Conservation (phyloP, 2,329 filamentous ascomycete species). For the Xylariaceae sp. region DNA sequence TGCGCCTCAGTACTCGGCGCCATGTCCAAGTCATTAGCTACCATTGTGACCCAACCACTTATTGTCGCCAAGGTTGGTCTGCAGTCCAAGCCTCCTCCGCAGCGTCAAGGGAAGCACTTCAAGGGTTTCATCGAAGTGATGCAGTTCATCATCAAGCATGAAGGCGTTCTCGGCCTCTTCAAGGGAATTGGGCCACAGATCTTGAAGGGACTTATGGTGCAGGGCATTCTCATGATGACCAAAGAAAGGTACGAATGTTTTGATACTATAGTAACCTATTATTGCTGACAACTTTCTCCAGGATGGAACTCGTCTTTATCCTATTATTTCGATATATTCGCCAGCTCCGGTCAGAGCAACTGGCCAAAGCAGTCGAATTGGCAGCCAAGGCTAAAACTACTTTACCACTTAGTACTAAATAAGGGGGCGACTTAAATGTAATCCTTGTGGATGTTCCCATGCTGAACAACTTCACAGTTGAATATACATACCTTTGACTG, state of each 20-base stretch:
- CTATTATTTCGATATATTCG: conserved; percentile 83
- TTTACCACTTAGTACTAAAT: conserved; percentile 50
- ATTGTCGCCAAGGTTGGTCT: conserved; percentile 98
- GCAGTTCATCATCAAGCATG: conserved; percentile 88
- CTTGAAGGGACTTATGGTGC: conserved; percentile 88
- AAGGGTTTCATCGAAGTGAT: conserved; percentile 94
- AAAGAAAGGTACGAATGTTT: conserved; percentile 77
- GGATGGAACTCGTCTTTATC: conserved; percentile 88
- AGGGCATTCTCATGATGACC: conserved; percentile 98
- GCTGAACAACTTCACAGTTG: background rate
- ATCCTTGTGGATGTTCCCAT: background rate
- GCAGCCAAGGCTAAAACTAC: conserved; percentile 64
- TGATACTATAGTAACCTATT: conserved; percentile 4
- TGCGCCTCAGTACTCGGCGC: conserved; percentile 77
- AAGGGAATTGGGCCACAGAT: conserved; percentile 97
- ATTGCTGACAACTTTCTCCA: conserved; percentile 43
- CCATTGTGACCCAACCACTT: conserved; percentile 88
- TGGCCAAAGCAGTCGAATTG: conserved; percentile 70
- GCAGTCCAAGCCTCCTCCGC: conserved; percentile 88
- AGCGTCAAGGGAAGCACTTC: conserved; percentile 87
- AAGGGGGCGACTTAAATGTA: conserved; percentile 4
- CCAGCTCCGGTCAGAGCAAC: conserved; percentile 71
- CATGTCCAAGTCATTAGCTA: conserved; percentile 90
- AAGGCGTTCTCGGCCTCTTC: conserved; percentile 84
- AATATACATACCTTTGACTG: background rate